A percentile compares a stretch with the other conserved stretches of the same genome.
These are phyloP conservation scores for Capsicum chinense DNA, from an alignment of 257 asterid genomes.

Conservation along the genomic window DNA sequence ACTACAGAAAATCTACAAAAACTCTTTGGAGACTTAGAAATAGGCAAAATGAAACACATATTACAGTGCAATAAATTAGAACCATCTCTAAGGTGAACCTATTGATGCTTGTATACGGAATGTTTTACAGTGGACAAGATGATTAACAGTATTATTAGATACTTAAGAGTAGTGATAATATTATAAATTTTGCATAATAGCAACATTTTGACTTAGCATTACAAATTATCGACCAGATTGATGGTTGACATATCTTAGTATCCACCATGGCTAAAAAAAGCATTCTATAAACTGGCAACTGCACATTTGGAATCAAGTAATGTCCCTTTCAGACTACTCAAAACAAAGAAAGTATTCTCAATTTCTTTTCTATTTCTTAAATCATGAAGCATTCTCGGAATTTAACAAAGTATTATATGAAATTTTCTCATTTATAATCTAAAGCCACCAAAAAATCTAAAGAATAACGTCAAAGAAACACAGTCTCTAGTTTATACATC, in stretches of 20 bases:
- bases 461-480: background rate
- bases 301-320: background rate
- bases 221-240: background rate
- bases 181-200: background rate
- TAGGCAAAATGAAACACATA: no score
- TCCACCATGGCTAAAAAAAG: background rate
- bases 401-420: background rate
- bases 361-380: background rate
- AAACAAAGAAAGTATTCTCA: slow-evolving; percentile 1
- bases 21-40: no score
- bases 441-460: background rate
- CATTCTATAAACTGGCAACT: slow-evolving; percentile 9
- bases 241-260: background rate
- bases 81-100: background rate
- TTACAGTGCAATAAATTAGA: background rate
- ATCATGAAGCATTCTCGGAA: background rate
- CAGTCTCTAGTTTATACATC: background rate
- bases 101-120: background rate
- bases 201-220: background rate
- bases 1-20: no score
- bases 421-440: background rate
- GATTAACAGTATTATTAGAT: background rate
- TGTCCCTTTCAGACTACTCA: slow-evolving; percentile 15
- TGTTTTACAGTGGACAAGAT: background rate
- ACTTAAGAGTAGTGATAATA: background rate